Evolutionary conservation across 2,329 filamentous ascomycete genomes (phyloP).

Genomic region (Venturia pyrina): DNA sequence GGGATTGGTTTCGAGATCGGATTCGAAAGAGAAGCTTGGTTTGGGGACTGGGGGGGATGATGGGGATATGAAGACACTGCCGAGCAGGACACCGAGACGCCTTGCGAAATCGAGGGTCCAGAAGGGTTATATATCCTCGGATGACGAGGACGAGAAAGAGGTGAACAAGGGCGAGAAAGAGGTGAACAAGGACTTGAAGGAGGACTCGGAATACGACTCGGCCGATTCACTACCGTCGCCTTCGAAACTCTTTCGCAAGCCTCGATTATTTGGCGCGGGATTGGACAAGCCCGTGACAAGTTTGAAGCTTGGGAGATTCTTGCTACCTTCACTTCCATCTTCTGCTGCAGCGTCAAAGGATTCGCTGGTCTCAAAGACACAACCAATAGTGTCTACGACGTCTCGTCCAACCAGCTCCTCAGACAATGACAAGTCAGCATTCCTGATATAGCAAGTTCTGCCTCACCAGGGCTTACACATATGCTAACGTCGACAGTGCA

Average conservation of each 20-base stretch:
- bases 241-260: neutral
- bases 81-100: neutral
- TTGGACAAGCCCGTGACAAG: neutral
- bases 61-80: neutral
- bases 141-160: neutral
- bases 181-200: neutral
- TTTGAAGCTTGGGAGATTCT: neutral
- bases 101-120: neutral
- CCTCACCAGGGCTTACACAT: neutral
- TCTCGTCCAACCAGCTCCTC: conserved; percentile 9
- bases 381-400: neutral
- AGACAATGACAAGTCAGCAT: conserved; percentile 7
- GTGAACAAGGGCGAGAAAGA: neutral
- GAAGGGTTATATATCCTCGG: neutral
- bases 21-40: neutral
- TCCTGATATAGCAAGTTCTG: conserved; percentile 10
- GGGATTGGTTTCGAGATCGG: neutral
- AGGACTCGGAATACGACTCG: neutral
- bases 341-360: neutral
- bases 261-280: neutral
- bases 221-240: neutral
- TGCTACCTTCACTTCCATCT: neutral
- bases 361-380: neutral
- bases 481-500: neutral
- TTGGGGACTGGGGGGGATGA: neutral